phyloP scores from a whole-genome alignment of 2,329 filamentous ascomycete genomes.

The Stachybotrys echinatus region DNA sequence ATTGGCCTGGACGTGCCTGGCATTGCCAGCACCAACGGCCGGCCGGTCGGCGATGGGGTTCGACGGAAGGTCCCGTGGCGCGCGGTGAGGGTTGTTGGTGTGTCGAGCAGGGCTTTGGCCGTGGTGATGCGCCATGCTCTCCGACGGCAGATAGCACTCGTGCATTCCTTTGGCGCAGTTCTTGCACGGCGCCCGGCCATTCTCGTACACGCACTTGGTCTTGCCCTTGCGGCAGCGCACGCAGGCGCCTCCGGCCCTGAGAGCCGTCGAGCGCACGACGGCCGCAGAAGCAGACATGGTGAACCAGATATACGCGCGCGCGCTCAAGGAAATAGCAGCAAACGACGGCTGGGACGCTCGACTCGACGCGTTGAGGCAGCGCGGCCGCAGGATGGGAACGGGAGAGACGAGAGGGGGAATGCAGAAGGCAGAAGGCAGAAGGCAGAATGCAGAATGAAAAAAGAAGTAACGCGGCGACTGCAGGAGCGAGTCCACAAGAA shows the following conservation, averaged over 20 bases:
- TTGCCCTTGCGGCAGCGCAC: conserved; percentile 61
- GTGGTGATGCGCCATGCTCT: conserved; percentile 54
- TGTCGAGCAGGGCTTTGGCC: conserved; percentile 52
- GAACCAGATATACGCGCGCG: conserved; percentile 62
- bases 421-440: neutral
- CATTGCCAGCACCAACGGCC: conserved; percentile 33
- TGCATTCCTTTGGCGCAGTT: conserved; percentile 61
- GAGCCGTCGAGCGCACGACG: conserved; percentile 52
- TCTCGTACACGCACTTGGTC: conserved; percentile 60
- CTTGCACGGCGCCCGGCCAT: conserved; percentile 56
- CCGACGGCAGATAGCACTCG: conserved; percentile 57
- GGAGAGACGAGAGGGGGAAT: neutral
- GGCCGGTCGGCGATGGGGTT: conserved; percentile 43
- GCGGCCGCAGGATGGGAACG: neutral
- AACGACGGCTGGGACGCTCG: conserved; percentile 59
- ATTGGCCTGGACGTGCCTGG: conserved; percentile 41
- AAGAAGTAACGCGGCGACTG: neutral
- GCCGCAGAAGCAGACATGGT: conserved; percentile 43
- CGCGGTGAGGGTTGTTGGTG: conserved; percentile 39
- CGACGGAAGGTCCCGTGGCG: conserved; percentile 49
- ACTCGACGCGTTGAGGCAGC: conserved; percentile 30
- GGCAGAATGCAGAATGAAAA: neutral
- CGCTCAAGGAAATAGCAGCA: conserved; percentile 66
- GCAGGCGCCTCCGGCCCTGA: conserved; percentile 55
- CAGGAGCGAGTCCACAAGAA: neutral